Percentiles rank a stretch among this genome's conserved stretches.
Conservation (phyloP, 169 alveolate species). For the Plasmodium vinckei region DNA sequence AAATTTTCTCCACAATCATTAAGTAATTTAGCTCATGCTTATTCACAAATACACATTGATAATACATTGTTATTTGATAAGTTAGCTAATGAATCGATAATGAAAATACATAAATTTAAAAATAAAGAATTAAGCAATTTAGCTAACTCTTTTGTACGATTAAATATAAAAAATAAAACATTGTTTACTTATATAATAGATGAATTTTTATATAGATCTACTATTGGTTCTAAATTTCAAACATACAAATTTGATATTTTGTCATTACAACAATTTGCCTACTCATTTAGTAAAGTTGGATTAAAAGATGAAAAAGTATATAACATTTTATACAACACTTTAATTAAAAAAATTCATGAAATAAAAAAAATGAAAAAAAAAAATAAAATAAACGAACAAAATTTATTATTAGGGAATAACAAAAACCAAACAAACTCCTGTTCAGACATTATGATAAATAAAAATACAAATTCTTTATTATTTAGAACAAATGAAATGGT, state of each 20-base stretch:
- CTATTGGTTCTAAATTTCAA: conserved; percentile 57
- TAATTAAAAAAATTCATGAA: conserved; percentile 22
- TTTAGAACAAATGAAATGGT: background rate
- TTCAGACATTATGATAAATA: background rate
- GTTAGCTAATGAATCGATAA: conserved; percentile 15
- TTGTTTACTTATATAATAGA: conserved; percentile 61
- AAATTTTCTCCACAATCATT: conserved; percentile 59
- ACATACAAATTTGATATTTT: conserved; percentile 34
- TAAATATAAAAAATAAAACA: conserved; percentile 48
- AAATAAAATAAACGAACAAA: background rate
- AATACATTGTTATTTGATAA: conserved; percentile 27
- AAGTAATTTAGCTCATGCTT: conserved; percentile 59
- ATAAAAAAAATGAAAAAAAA: background rate
- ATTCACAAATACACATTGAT: conserved; percentile 53
- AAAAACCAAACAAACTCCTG: background rate
- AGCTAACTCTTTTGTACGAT: conserved; percentile 49
- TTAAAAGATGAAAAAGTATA: conserved; percentile 47
- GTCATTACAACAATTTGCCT: conserved; percentile 63
- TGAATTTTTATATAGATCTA: conserved; percentile 70
- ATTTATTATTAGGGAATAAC: background rate
- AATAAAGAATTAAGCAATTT: conserved; percentile 68
- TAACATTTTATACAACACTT: conserved; percentile 15
- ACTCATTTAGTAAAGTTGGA: conserved; percentile 71
- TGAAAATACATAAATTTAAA: conserved; percentile 65
- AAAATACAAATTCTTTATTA: background rate